Percentiles rank a stretch among this genome's conserved stretches.
phyloP scores from a whole-genome alignment of 2,329 filamentous ascomycete genomes.

The Xylariaceae sp. region DNA sequence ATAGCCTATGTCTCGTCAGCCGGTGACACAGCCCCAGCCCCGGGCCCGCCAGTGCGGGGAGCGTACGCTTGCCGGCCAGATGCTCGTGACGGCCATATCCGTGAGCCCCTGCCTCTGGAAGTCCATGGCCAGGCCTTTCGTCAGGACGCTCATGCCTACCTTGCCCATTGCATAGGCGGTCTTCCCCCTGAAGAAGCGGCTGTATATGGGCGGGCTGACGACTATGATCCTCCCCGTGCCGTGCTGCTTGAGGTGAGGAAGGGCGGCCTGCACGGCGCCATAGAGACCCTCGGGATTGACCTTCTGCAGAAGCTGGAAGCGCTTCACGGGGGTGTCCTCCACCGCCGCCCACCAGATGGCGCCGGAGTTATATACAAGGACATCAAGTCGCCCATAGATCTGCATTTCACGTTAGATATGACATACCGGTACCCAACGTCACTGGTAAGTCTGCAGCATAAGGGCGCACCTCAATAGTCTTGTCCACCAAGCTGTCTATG shows the following conservation, averaged over 20 bases:
- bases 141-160: constrained; percentile 73
- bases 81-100: constrained; percentile 69
- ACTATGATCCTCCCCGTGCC: constrained; percentile 63
- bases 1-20: constrained; percentile 43
- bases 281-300: constrained; percentile 74
- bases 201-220: constrained; percentile 79
- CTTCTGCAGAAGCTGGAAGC: constrained; percentile 71
- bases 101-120: constrained; percentile 56
- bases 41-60: not conserved
- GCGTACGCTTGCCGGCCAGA: constrained; percentile 72
- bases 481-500: constrained; percentile 51
- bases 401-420: constrained; percentile 18
- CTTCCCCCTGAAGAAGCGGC: constrained; percentile 77
- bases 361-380: constrained; percentile 74
- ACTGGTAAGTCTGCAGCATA: not conserved
- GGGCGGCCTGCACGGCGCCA: constrained; percentile 56
- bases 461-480: constrained; percentile 41
- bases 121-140: constrained; percentile 77
- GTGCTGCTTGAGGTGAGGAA: constrained; percentile 55
- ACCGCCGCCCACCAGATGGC: constrained; percentile 81
- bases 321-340: constrained; percentile 62
- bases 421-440: too few species aligned
- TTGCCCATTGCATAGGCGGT: constrained; percentile 76
- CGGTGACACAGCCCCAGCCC: not conserved
- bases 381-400: constrained; percentile 59